Evolutionary conservation across 805 yeast genomes (phyloP).

Genomic region (Saturnispora ahearnii): DNA sequence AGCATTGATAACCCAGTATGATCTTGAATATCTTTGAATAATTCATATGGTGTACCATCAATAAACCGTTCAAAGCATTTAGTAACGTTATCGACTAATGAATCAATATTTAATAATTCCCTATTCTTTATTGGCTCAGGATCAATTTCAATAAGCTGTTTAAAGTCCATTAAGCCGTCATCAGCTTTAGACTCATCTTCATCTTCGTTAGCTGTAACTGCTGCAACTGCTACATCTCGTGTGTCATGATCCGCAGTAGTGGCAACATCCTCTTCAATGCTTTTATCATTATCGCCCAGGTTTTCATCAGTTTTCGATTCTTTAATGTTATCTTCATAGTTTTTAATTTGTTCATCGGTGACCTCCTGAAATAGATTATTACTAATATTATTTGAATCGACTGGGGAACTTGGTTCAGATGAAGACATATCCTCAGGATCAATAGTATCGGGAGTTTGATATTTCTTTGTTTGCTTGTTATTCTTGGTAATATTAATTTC

Average conservation of each 20-base stretch:
- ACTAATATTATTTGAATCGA: not conserved
- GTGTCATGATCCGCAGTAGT: not conserved
- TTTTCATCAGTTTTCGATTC: not conserved
- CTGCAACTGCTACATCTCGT: conserved; percentile 4
- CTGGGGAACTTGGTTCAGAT: too few species aligned
- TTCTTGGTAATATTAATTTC: not conserved
- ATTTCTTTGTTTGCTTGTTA: not conserved
- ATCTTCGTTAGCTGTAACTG: conserved; percentile 1
- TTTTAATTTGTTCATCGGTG: conserved; percentile 24
- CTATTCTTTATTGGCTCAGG: conserved; percentile 26
- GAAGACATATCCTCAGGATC: not conserved
- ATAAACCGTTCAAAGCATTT: conserved; percentile 21
- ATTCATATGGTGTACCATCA: conserved; percentile 22
- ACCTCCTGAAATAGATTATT: conserved; percentile 25
- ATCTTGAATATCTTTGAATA: conserved; percentile 24
- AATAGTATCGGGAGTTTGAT: not conserved
- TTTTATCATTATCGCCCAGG: not conserved
- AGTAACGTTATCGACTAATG: conserved; percentile 18
- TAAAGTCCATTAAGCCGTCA: conserved; percentile 15
- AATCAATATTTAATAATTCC: conserved; percentile 16
- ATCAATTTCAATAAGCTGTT: conserved; percentile 18
- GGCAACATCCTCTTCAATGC: not conserved
- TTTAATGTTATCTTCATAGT: conserved; percentile 1
- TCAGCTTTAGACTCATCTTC: conserved; percentile 11
- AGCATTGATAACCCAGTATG: conserved; percentile 24